phyloP scores from a whole-genome alignment of 768 basidiomycete genomes.

The Russula griseocarnosa region DNA sequence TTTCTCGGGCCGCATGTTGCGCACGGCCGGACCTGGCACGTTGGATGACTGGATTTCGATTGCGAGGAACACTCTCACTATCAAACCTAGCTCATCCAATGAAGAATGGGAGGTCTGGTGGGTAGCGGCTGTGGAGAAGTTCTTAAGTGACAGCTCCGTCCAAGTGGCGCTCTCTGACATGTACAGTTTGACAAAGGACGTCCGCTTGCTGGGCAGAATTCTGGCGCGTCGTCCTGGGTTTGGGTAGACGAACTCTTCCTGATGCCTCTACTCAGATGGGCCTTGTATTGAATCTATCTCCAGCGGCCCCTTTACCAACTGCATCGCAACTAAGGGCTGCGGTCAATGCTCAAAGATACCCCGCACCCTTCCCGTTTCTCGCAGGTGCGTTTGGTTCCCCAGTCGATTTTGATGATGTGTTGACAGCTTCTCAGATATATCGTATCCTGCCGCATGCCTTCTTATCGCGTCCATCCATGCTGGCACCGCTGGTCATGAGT shows the following conservation, averaged over 20 bases:
- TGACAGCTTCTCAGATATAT: constrained; percentile 47
- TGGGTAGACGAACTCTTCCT: constrained; percentile 5
- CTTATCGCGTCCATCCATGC: constrained; percentile 83
- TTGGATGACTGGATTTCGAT: constrained; percentile 49
- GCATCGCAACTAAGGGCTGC: constrained; percentile 42
- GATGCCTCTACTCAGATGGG: constrained; percentile 38
- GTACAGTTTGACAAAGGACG: constrained; percentile 57
- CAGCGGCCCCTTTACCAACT: constrained; percentile 52
- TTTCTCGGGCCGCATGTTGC: constrained; percentile 88
- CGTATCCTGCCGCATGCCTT: constrained; percentile 78
- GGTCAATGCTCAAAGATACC: constrained; percentile 51
- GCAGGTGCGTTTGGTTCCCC: constrained; percentile 41
- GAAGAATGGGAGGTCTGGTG: constrained; percentile 64
- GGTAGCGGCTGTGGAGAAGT: constrained; percentile 52
- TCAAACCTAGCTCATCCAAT: constrained; percentile 30
- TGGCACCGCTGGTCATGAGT: constrained; percentile 67
- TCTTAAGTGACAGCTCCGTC: constrained; percentile 49
- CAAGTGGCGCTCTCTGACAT: constrained; percentile 50
- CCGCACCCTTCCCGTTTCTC: constrained; percentile 50
- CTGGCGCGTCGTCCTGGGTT: constrained; percentile 46
- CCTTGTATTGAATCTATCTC: constrained; percentile 45
- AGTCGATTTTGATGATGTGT: constrained; percentile 1
- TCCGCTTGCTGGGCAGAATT: constrained; percentile 53
- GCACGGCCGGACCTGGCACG: constrained; percentile 59
- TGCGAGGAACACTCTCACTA: constrained; percentile 45